These are phyloP conservation scores for Phascolomyces articulosus DNA, from an alignment of 371 early-diverging fungal species.

Conservation along the genomic window DNA sequence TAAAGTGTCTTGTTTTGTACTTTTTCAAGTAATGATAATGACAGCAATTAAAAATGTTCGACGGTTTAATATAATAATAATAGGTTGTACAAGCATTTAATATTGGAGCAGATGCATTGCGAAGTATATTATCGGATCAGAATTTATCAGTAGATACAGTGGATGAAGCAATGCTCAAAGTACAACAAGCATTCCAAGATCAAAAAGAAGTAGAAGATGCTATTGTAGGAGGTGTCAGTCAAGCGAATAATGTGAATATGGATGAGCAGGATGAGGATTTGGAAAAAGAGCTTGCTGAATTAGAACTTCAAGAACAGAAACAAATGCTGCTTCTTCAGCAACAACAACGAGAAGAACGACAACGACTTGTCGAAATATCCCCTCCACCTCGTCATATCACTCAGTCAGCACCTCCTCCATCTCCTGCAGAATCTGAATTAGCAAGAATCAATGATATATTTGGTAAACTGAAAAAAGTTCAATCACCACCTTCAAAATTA, in stretches of 20 bases:
- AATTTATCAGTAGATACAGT: constrained; percentile 44
- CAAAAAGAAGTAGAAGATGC: constrained; percentile 61
- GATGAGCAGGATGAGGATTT: constrained; percentile 42
- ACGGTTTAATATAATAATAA: too few relatives aligned
- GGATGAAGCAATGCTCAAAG: constrained; percentile 50
- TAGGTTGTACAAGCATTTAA: constrained; percentile 61
- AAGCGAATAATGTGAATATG: constrained; percentile 9
- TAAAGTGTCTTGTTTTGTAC: too few relatives aligned
- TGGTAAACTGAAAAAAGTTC: constrained; percentile 1
- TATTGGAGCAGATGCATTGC: constrained; percentile 53
- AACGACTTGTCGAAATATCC: neutral
- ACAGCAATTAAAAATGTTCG: too few relatives aligned
- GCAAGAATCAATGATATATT: constrained; percentile 15
- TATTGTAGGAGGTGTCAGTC: constrained; percentile 32
- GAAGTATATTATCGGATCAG: constrained; percentile 30
- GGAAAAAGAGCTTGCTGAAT: constrained; percentile 47
- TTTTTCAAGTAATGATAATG: too few relatives aligned
- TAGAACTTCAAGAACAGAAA: constrained; percentile 16
- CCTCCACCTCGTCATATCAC: constrained; percentile 7
- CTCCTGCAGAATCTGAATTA: constrained; percentile 13
- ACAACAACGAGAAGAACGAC: neutral
- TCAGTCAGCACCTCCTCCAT: constrained; percentile 9
- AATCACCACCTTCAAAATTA: constrained; percentile 3
- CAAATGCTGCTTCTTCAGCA: constrained; percentile 7
- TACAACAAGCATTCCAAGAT: constrained; percentile 54